Percentiles rank a stretch among this genome's conserved stretches.
Evolutionary conservation across 805 yeast genomes (phyloP).

Genomic region (Lachancea cidri): DNA sequence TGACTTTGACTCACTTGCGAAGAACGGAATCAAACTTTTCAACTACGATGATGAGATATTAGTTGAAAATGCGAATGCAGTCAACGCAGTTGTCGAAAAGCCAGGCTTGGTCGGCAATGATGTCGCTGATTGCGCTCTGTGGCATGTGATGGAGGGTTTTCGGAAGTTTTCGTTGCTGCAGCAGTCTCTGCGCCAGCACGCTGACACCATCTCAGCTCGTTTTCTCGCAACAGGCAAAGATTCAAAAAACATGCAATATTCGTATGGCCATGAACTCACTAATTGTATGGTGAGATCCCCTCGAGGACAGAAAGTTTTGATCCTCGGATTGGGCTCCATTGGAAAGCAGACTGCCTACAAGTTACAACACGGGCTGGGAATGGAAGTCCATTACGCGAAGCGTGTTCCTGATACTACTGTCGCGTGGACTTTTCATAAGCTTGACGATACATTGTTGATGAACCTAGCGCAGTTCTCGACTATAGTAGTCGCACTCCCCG

Average conservation of each 20-base stretch:
- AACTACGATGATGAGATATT: constrained; percentile 32
- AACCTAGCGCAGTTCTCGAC: constrained; percentile 42
- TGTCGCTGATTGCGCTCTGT: constrained; percentile 60
- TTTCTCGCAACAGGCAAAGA: constrained; percentile 24
- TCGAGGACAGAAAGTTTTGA: constrained; percentile 44
- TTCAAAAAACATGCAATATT: constrained; percentile 28
- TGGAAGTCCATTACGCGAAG: constrained; percentile 54
- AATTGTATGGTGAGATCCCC: constrained; percentile 42
- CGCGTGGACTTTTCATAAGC: constrained; percentile 34
- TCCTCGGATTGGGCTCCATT: constrained; percentile 59
- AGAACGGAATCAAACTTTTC: constrained; percentile 40
- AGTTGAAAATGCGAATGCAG: constrained; percentile 4
- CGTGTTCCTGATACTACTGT: constrained; percentile 33
- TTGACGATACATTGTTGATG: constrained; percentile 33
- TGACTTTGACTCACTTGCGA: constrained; percentile 39
- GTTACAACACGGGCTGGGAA: constrained; percentile 45
- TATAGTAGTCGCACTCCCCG: constrained; percentile 54
- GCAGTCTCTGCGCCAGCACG: constrained; percentile 25
- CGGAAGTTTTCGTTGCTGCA: constrained; percentile 43
- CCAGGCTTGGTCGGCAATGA: constrained; percentile 49
- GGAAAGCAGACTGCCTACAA: constrained; percentile 51
- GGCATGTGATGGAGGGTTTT: constrained; percentile 50
- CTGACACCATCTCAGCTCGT: constrained; percentile 41
- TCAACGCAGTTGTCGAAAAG: background rate
- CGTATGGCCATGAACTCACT: constrained; percentile 37